Conservation (phyloP, 768 basidiomycete species). For the Hydnomerulius pinastri region DNA sequence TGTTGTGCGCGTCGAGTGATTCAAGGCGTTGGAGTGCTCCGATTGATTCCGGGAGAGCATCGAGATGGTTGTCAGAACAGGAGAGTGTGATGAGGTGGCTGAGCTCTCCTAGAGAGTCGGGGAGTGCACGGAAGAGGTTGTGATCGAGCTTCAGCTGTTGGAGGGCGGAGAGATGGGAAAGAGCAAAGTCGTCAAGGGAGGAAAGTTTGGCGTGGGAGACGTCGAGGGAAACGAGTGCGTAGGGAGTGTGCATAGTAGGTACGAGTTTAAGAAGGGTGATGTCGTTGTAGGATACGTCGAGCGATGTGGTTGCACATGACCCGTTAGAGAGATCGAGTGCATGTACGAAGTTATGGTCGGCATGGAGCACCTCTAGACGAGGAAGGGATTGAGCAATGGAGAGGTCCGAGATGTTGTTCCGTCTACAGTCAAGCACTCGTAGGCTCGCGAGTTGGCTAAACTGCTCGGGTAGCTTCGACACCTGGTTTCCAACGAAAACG, state of each 20-base stretch:
- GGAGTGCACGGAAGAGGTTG: conserved; percentile 83
- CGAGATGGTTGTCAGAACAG: conserved; percentile 90
- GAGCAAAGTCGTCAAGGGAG: conserved; percentile 70
- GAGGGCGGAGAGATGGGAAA: conserved; percentile 74
- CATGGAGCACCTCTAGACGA: conserved; percentile 62
- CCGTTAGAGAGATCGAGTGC: conserved; percentile 80
- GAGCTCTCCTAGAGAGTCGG: conserved; percentile 80
- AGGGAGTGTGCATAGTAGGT: conserved; percentile 47
- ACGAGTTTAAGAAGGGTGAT: conserved; percentile 75
- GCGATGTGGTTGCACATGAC: conserved; percentile 51
- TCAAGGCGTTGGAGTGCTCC: conserved; percentile 76
- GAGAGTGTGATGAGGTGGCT: conserved; percentile 69
- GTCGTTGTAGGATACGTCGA: conserved; percentile 87
- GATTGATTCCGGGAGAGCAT: conserved; percentile 71
- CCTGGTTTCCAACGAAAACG: conserved; percentile 83
- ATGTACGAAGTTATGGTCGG: conserved; percentile 83
- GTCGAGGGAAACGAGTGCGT: conserved; percentile 74
- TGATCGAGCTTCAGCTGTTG: conserved; percentile 75
- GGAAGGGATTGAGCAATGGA: conserved; percentile 69
- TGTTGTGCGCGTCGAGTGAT: conserved; percentile 86
- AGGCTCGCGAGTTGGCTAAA: conserved; percentile 60
- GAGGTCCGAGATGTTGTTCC: conserved; percentile 83
- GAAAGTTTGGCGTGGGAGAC: conserved; percentile 89
- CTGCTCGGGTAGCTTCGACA: conserved; percentile 69
- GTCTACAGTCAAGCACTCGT: conserved; percentile 74